Percentiles rank a stretch among this genome's conserved stretches.
Evolutionary conservation across 768 basidiomycete species (phyloP).

Genomic region (Chlorophyllum brunneum): DNA sequence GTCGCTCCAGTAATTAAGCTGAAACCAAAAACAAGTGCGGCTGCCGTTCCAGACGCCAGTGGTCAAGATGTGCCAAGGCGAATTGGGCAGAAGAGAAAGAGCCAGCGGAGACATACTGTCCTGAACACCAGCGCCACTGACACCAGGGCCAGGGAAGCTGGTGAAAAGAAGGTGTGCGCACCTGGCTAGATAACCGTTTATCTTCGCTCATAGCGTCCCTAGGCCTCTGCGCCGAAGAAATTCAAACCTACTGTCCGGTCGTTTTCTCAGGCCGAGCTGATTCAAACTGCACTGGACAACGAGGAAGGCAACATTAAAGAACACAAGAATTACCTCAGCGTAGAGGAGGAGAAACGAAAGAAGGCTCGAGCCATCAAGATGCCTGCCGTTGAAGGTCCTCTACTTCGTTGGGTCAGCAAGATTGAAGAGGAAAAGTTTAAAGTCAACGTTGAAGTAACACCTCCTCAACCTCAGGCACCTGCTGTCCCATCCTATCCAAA

Average conservation of each 20-base stretch:
- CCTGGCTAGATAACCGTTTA: background rate
- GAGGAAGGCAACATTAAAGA: conserved; percentile 83
- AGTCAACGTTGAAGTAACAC: conserved; percentile 15
- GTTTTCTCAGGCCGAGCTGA: conserved; percentile 79
- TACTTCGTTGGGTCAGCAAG: conserved; percentile 69
- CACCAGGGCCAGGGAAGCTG: conserved; percentile 58
- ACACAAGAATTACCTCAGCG: conserved; percentile 72
- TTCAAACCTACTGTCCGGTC: conserved; percentile 45
- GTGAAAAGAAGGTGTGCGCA: conserved; percentile 53
- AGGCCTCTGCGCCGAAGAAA: conserved; percentile 66
- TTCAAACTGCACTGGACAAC: conserved; percentile 77
- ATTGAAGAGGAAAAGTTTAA: conserved; percentile 53
- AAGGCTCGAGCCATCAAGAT: conserved; percentile 57
- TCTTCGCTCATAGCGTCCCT: conserved; percentile 2
- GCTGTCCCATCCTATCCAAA: conserved; percentile 15
- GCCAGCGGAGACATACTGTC: conserved; percentile 65
- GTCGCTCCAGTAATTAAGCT: conserved; percentile 19
- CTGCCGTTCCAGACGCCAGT: background rate
- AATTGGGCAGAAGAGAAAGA: conserved; percentile 43
- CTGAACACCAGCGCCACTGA: conserved; percentile 67
- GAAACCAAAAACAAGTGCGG: conserved; percentile 26
- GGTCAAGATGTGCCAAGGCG: background rate
- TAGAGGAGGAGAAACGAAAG: conserved; percentile 81
- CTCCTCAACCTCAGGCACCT: conserved; percentile 26
- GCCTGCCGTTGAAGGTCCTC: conserved; percentile 57